Conservation (phyloP, 331 rosid species). For the Quercus tomentella region DNA sequence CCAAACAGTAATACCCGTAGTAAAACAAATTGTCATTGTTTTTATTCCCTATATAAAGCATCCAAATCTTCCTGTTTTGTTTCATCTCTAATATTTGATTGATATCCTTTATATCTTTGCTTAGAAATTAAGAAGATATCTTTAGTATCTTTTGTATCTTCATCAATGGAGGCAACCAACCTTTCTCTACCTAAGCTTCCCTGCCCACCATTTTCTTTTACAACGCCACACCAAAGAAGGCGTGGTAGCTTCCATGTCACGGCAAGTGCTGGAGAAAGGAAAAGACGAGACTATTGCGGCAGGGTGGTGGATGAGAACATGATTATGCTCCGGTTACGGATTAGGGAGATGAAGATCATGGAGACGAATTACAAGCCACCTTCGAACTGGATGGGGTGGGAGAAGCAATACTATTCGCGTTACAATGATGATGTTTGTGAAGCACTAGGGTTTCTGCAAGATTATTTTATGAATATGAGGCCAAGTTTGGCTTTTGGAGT, state of each 20-base stretch:
- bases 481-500: background rate
- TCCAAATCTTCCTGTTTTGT: background rate
- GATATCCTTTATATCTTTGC: background rate
- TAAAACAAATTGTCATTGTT: no score
- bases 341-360: background rate
- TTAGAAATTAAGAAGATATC: background rate
- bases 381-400: background rate
- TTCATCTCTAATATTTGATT: background rate
- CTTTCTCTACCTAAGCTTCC: background rate
- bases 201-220: background rate
- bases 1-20: background rate
- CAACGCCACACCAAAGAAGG: background rate
- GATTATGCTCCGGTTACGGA: background rate
- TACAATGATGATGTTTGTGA: background rate
- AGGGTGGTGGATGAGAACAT: conserved; percentile 2
- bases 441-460: background rate
- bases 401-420: background rate
- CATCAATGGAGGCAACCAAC: conserved; percentile 1
- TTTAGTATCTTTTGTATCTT: background rate
- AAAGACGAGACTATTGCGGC: background rate
- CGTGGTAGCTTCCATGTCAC: background rate
- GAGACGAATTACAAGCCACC: background rate
- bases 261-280: background rate
- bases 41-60: background rate
- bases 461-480: background rate